phyloP scores from a whole-genome alignment of 2,329 filamentous ascomycete species.

The Ophiostoma himal-ulmi region DNA sequence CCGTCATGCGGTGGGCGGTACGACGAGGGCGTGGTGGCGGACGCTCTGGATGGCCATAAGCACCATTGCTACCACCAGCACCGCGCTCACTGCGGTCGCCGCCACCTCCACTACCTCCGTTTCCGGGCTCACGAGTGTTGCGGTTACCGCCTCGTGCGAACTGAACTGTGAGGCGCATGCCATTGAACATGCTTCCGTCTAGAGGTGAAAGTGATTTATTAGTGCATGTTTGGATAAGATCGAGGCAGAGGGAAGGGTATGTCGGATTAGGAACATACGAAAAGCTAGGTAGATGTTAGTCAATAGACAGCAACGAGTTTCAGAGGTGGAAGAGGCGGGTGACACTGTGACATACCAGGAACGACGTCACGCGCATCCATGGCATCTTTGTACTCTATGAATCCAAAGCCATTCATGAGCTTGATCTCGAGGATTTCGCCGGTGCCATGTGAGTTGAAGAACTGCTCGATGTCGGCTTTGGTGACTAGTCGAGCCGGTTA shows the following conservation, averaged over 20 bases:
- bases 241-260: conserved; percentile 26
- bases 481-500: conserved; percentile 59
- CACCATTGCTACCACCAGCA: conserved; percentile 28
- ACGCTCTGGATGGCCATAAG: conserved; percentile 50
- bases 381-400: conserved; percentile 98
- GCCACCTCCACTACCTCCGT: background rate
- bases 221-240: background rate
- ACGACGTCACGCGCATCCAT: conserved; percentile 98
- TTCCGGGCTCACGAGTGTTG: conserved; percentile 39
- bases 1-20: conserved; percentile 94
- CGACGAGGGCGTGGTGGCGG: conserved; percentile 72
- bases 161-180: conserved; percentile 93
- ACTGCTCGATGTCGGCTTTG: conserved; percentile 91
- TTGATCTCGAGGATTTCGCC: conserved; percentile 99
- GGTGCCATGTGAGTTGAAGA: conserved; percentile 92
- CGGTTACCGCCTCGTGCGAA: conserved; percentile 79
- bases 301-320: background rate
- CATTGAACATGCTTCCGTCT: conserved; percentile 99
- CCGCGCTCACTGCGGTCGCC: conserved; percentile 4
- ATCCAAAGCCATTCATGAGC: conserved; percentile 99
- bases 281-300: conserved; percentile 26
- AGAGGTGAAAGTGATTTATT: conserved; percentile 32
- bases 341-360: conserved; percentile 47
- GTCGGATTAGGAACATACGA: conserved; percentile 25
- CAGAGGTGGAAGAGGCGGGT: background rate